These are phyloP conservation scores for Trametes pubescens DNA, from an alignment of 1,284 basidiomycete genomes.

Conservation along the genomic window DNA sequence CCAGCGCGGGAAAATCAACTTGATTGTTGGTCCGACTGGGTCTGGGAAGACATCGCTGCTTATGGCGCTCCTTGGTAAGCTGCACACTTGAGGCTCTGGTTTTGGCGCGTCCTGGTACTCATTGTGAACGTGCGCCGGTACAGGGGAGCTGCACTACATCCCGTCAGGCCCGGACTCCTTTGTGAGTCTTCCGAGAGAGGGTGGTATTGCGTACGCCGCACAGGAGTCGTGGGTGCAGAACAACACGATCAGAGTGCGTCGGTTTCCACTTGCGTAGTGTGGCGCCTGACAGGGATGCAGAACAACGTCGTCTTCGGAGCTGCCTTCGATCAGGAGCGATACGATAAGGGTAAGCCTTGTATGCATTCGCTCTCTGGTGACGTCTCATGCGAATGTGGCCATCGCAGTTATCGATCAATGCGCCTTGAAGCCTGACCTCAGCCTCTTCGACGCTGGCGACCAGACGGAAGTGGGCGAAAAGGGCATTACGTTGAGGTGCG, in stretches of 20 bases:
- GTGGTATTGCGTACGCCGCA: slow-evolving; percentile 77
- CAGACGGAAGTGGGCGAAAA: slow-evolving; percentile 76
- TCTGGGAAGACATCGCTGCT: slow-evolving; percentile 60
- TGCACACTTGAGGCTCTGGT: slow-evolving; percentile 14
- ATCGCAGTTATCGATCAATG: slow-evolving; percentile 66
- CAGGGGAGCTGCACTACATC: slow-evolving; percentile 70
- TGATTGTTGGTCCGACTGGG: slow-evolving; percentile 71
- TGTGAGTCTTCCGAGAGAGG: slow-evolving; percentile 69
- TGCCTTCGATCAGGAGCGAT: slow-evolving; percentile 51
- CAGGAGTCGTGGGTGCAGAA: slow-evolving; percentile 83
- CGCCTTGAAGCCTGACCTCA: slow-evolving; percentile 67
- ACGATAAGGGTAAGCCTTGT: slow-evolving; percentile 50
- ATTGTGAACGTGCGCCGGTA: neutral
- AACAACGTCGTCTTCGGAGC: slow-evolving; percentile 56
- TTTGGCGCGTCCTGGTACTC: neutral
- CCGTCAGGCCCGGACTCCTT: slow-evolving; percentile 61
- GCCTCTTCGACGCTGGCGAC: slow-evolving; percentile 77
- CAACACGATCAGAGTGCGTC: slow-evolving; percentile 52
- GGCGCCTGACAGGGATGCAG: slow-evolving; percentile 21
- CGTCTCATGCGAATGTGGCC: slow-evolving; percentile 34
- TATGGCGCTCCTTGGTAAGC: slow-evolving; percentile 61
- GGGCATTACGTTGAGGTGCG: slow-evolving; percentile 43
- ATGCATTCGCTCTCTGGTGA: no score
- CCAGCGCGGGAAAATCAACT: slow-evolving; percentile 63
- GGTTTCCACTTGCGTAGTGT: neutral